A percentile compares a stretch with the other conserved stretches of the same genome.
phyloP scores from a whole-genome alignment of 306 rosid genomes.

The Vigna hirtella region DNA sequence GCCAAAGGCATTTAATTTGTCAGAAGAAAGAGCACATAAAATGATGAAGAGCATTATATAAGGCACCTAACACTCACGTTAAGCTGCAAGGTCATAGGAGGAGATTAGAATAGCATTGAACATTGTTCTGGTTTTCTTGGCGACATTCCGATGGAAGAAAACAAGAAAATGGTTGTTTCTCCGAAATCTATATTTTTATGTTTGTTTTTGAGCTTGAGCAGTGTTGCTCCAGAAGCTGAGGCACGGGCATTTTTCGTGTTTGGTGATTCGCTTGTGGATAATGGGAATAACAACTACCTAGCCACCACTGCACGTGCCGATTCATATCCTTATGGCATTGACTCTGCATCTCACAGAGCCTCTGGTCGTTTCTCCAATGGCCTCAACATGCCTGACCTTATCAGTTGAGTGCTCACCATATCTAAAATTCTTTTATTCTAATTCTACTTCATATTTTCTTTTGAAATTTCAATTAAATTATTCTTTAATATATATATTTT shows the following conservation, averaged over 20 bases:
- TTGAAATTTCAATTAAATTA: too few relatives aligned
- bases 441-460: too few relatives aligned
- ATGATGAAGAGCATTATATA: constrained; percentile 30
- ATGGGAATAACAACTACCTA: constrained; percentile 78
- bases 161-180: constrained; percentile 12
- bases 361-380: constrained; percentile 50
- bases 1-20: neutral
- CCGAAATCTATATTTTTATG: neutral
- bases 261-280: constrained; percentile 86
- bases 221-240: constrained; percentile 36
- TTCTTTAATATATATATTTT: too few relatives aligned
- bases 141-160: constrained; percentile 29
- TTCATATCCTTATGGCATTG: constrained; percentile 74
- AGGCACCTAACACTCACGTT: neutral
- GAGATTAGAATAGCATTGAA: neutral
- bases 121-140: neutral
- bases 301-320: constrained; percentile 88
- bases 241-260: constrained; percentile 76
- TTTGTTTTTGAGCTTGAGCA: neutral
- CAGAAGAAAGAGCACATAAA: neutral
- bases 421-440: too few relatives aligned
- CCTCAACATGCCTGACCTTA: constrained; percentile 46
- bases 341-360: constrained; percentile 41
- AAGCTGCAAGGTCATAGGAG: neutral
- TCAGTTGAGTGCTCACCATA: constrained; percentile 28